phyloP scores from a whole-genome alignment of 768 basidiomycete genomes.

The Termitomyces sp. region DNA sequence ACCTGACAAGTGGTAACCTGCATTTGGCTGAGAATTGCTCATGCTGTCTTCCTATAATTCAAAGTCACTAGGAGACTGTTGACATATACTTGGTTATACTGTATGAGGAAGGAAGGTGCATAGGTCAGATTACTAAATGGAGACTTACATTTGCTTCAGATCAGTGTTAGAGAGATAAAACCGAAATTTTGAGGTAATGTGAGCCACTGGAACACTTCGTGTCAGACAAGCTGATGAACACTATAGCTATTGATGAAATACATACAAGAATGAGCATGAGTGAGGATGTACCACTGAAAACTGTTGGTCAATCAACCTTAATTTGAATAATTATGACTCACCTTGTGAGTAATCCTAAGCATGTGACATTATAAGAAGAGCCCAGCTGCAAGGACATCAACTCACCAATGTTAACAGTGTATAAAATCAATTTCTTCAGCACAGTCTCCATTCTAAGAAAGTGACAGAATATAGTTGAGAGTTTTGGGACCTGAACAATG shows the following conservation, averaged over 20 bases:
- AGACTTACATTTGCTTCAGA: slow-evolving; percentile 8
- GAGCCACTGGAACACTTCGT: neutral
- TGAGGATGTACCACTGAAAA: slow-evolving; percentile 4
- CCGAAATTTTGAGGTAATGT: slow-evolving; percentile 10
- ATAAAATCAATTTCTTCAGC: slow-evolving; percentile 8
- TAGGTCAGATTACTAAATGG: neutral
- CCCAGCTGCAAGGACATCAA: no score
- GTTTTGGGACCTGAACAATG: no score
- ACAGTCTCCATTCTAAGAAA: slow-evolving; percentile 5
- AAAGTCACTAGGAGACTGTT: slow-evolving; percentile 10
- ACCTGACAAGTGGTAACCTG: slow-evolving; percentile 1
- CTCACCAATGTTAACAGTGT: slow-evolving; percentile 11
- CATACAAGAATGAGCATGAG: slow-evolving; percentile 9
- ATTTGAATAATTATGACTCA: neutral
- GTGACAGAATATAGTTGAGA: neutral
- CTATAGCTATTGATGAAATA: neutral
- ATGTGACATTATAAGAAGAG: neutral
- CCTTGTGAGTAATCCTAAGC: slow-evolving; percentile 8
- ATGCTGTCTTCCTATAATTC: slow-evolving; percentile 8
- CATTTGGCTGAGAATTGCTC: neutral
- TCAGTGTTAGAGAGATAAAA: slow-evolving; percentile 9
- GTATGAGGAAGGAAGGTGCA: neutral
- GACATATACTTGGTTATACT: neutral
- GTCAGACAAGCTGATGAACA: neutral
- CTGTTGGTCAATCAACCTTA: neutral